Percentiles rank a stretch among this genome's conserved stretches.
Conservation (phyloP, 768 basidiomycete species). For the Mycena maculata region DNA sequence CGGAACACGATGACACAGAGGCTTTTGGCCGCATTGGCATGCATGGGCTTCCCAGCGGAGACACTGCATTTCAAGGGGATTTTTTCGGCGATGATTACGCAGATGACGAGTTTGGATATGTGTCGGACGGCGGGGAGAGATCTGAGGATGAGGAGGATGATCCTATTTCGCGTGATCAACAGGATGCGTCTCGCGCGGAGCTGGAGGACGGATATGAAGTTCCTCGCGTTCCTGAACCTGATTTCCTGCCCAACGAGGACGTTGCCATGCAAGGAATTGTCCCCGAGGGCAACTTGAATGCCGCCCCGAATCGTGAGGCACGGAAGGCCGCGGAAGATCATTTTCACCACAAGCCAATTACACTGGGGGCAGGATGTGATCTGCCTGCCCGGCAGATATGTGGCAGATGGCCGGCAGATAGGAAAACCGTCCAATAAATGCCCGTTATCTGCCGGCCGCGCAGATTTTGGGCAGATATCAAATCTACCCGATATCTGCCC, state of each 20-base stretch:
- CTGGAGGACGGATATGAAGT: constrained; percentile 1
- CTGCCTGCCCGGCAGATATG: no score
- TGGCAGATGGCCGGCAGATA: no score
- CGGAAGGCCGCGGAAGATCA: neutral
- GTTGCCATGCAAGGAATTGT: neutral
- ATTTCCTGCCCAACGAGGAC: neutral
- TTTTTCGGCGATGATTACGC: constrained; percentile 6
- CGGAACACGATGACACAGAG: neutral
- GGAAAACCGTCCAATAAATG: no score
- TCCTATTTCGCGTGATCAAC: neutral
- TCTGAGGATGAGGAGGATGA: constrained; percentile 5
- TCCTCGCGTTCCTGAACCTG: neutral
- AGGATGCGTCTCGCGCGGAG: neutral
- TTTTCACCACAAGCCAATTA: constrained; percentile 14
- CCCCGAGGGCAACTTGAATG: neutral
- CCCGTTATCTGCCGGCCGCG: no score
- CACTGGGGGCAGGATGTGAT: no score
- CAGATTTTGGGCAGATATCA: no score
- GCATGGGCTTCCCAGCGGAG: neutral
- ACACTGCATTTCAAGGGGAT: neutral
- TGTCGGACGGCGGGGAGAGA: neutral
- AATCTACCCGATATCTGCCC: no score
- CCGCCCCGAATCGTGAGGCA: constrained; percentile 1
- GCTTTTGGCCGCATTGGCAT: neutral
- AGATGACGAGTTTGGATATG: neutral